These are phyloP conservation scores for Quercus lobata DNA, from an alignment of 331 rosid genomes.

Conservation along the genomic window DNA sequence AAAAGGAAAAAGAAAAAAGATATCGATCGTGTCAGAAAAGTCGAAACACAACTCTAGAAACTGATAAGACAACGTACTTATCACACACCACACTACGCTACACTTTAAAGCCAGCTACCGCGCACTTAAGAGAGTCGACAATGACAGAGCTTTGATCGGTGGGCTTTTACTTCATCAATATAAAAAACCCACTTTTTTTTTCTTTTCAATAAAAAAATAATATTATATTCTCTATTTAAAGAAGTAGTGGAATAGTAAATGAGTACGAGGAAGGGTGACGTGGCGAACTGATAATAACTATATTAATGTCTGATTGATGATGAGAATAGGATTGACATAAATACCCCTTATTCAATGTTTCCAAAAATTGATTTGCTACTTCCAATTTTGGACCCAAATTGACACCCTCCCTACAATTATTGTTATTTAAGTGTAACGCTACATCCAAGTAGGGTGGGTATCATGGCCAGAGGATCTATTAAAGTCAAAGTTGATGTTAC, in stretches of 20 bases:
- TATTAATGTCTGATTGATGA: no score
- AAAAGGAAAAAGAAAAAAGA: no score
- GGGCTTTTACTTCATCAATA: background rate
- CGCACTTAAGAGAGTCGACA: constrained; percentile 21
- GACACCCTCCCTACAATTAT: no score
- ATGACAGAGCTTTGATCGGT: constrained; percentile 6
- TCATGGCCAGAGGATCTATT: no score
- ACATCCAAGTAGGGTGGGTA: no score
- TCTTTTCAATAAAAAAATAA: background rate
- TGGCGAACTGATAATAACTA: background rate
- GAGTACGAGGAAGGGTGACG: constrained; percentile 18
- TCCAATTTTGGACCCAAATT: background rate
- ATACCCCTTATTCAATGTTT: background rate
- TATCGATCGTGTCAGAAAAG: constrained; percentile 14
- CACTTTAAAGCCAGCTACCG: constrained; percentile 22
- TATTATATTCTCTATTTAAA: background rate
- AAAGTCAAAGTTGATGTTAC: no score
- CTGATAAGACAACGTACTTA: background rate
- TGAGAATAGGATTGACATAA: background rate
- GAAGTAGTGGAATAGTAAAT: background rate
- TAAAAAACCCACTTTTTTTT: background rate
- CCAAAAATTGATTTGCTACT: no score
- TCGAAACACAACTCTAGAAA: background rate
- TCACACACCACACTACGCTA: background rate
- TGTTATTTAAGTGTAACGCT: no score